Conservation (phyloP, 768 basidiomycete genomes). For the Heimioporus sp. region DNA sequence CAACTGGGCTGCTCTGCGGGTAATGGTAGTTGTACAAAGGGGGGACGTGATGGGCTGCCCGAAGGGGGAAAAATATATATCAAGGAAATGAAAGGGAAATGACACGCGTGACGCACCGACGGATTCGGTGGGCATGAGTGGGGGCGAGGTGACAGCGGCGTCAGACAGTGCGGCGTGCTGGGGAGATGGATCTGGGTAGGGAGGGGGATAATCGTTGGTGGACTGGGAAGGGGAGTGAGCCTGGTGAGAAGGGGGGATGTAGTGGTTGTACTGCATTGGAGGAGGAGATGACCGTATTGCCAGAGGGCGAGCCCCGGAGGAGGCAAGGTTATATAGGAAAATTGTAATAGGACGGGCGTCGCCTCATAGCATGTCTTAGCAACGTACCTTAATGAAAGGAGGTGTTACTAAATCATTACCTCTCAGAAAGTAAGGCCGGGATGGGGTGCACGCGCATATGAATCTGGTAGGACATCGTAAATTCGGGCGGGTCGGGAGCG, state of each 20-base stretch:
- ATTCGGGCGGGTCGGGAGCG: conserved; percentile 29
- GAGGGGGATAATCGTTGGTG: conserved; percentile 16
- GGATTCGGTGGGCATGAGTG: conserved; percentile 18
- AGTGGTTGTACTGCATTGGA: conserved; percentile 31
- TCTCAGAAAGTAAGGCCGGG: conserved; percentile 33
- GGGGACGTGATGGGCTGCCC: conserved; percentile 20
- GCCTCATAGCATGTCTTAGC: conserved; percentile 36
- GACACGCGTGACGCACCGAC: conserved; percentile 26
- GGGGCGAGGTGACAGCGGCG: conserved; percentile 22
- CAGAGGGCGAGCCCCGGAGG: conserved; percentile 9
- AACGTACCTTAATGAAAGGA: conserved; percentile 38
- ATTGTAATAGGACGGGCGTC: conserved; percentile 34
- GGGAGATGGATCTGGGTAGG: conserved; percentile 26
- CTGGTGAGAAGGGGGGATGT: conserved; percentile 20
- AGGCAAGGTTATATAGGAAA: conserved; percentile 33
- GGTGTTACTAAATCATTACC: conserved; percentile 38
- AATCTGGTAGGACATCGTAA: conserved; percentile 33
- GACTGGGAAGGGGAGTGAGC: conserved; percentile 21
- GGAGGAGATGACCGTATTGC: conserved; percentile 5
- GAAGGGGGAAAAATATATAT: conserved; percentile 7
- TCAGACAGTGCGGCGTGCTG: conserved; percentile 24
- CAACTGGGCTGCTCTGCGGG: conserved; percentile 15
- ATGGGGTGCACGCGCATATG: conserved; percentile 33
- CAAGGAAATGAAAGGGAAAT: conserved; percentile 4
- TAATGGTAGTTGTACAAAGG: conserved; percentile 20